phyloP scores from a whole-genome alignment of 2,329 filamentous ascomycete species.

The Alternaria alternata region DNA sequence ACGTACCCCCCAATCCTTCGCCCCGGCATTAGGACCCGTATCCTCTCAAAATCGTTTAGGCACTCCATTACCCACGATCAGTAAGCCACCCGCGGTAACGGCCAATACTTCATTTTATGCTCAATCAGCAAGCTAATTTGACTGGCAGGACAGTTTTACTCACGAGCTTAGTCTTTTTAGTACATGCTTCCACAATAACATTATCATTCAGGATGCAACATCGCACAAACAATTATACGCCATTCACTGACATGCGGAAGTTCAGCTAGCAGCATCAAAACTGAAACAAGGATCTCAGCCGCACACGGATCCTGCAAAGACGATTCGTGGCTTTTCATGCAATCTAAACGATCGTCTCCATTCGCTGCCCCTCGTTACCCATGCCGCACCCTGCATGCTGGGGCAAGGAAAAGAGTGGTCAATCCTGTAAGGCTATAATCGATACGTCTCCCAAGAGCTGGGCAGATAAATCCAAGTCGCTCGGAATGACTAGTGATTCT shows the following conservation, averaged over 20 bases:
- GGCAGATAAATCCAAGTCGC: background rate
- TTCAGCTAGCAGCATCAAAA: background rate
- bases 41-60: background rate
- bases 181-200: background rate
- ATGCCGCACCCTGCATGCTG: constrained; percentile 5
- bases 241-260: background rate
- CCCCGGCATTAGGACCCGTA: background rate
- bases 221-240: background rate
- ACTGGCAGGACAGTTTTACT: background rate
- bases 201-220: background rate
- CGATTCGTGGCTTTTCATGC: constrained; percentile 1
- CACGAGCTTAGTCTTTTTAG: background rate
- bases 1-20: background rate
- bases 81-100: background rate
- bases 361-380: constrained; percentile 5
- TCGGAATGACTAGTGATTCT: background rate
- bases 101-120: background rate
- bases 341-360: constrained; percentile 5
- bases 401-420: background rate
- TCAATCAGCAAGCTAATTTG: background rate
- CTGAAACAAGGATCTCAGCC: constrained; percentile 1
- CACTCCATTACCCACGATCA: constrained; percentile 1
- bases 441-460: constrained; percentile 5
- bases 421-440: background rate
- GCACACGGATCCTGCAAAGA: background rate